Base-by-base conservation (phyloP, 2,329 filamentous ascomycete species). In the Trichoderma atroviride region DNA sequence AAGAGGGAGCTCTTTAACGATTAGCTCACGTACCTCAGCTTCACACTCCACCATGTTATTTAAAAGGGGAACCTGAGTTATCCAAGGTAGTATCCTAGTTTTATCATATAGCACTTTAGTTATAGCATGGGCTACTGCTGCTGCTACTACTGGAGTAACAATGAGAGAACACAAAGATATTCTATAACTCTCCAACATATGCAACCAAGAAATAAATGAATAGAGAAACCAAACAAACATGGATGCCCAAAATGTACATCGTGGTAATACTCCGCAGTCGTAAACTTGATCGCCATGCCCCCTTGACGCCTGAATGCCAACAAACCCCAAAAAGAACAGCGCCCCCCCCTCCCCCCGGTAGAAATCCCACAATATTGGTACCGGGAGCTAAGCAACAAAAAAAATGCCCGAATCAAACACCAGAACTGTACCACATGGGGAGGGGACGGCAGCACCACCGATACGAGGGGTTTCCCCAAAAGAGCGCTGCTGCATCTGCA, bases 251-350 rank as follows among this genome's bases (percentile, higher is more conserved):
- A 11, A 22, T 7, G 14, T 29, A 35, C 19, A 19, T 14, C 2
- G 13, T 19, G 27, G 47, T 47, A 11, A 11, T 33, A 33, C 33
- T 52, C 22, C 50, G 16, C 29, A 56, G 33, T 64, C 33, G 37
- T 56, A 35, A 55, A 11, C 24, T 52, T 64, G 22, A 16, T 59
- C 55, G 29, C 58, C 55, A 22, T 67, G 63, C 55, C 63, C 55
- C 63, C 63, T 59, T 67, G 63, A 67, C 63, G 63, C 63, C 63
- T 67, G 29, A 40, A 67, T 55, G 43, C 59, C 47, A 50, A 50
- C 43, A 29, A 66, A 35, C 27, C 27, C 27, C 33, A 55, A 29
- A 40, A 61, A 40, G 37, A 40, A 40, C 37, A 40, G 37, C 59
- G 10, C 35, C 35, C 22, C 31, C 10, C 35, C 35, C 10, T 22